phyloP scores from a whole-genome alignment of 2,329 filamentous ascomycete genomes.

The Lecanoromycetidae sp. region DNA sequence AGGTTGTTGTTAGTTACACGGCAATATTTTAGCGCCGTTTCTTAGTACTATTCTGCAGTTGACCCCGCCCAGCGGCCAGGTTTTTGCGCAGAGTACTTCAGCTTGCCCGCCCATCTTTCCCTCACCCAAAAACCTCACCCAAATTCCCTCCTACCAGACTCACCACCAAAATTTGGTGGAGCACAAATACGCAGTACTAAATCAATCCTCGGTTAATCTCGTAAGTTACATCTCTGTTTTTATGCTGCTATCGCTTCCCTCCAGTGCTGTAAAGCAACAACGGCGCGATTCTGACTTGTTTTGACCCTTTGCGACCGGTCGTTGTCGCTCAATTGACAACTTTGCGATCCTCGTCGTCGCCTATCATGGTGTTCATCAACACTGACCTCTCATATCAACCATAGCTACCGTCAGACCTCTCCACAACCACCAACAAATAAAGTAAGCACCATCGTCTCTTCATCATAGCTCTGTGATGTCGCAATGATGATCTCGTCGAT shows the following conservation, averaged over 20 bases:
- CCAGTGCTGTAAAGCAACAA: conserved; percentile 12
- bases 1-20: no score
- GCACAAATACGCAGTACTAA: conserved; percentile 25
- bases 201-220: conserved; percentile 18
- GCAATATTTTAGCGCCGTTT: no score
- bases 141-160: conserved; percentile 19
- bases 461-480: neutral
- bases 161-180: conserved; percentile 12
- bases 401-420: conserved; percentile 1
- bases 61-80: no score
- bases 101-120: conserved; percentile 17
- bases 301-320: conserved; percentile 18
- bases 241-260: conserved; percentile 16
- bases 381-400: conserved; percentile 1
- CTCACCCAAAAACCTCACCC: conserved; percentile 25
- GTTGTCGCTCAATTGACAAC: conserved; percentile 8
- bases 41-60: no score
- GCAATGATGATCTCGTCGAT: neutral
- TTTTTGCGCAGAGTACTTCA: no score
- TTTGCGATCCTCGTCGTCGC: conserved; percentile 3
- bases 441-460: conserved; percentile 3
- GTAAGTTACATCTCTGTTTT: conserved; percentile 28
- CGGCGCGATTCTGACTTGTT: conserved; percentile 13
- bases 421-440: neutral
- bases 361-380: conserved; percentile 14